Percentiles rank a stretch among this genome's conserved stretches.
Conservation (phyloP, 805 yeast genomes). For the Metschnikowia anglica region DNA sequence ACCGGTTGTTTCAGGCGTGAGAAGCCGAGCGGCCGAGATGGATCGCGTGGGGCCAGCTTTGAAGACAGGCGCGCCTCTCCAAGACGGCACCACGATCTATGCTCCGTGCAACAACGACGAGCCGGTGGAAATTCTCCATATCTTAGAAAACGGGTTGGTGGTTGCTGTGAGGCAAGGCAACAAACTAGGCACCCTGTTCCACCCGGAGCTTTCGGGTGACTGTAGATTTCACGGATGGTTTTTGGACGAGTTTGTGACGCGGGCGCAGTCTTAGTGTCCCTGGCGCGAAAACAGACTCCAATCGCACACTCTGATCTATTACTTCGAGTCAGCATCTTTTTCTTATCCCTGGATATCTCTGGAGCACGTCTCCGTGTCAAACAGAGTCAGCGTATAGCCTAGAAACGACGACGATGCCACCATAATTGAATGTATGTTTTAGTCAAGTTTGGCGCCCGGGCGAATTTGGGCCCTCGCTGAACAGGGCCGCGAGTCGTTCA, state of each 20-base stretch:
- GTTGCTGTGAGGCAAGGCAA: conserved; percentile 75
- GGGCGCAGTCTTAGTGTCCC: no score
- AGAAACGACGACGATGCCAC: no score
- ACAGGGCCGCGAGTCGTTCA: no score
- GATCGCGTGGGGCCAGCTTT: conserved; percentile 16
- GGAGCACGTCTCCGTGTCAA: no score
- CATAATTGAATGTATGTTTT: no score
- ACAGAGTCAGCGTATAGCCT: no score
- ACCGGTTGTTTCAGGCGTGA: conserved; percentile 53
- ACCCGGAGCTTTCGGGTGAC: conserved; percentile 69
- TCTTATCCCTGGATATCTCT: no score
- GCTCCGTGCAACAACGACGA: conserved; percentile 23
- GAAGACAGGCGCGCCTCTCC: conserved; percentile 12
- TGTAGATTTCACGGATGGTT: conserved; percentile 70
- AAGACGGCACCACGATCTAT: conserved; percentile 7
- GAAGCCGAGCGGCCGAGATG: not conserved
- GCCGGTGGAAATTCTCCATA: conserved; percentile 44
- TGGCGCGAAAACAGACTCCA: no score
- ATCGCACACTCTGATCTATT: no score
- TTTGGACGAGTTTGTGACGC: conserved; percentile 52
- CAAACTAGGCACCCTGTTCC: conserved; percentile 72
- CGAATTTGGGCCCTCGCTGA: no score
- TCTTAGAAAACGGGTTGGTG: conserved; percentile 42
- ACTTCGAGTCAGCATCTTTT: no score
- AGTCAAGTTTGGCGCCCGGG: no score